Evolutionary conservation across 192 early-diverging fungal genomes (phyloP).

Genomic region (Lunasporangiospora selenospora): DNA sequence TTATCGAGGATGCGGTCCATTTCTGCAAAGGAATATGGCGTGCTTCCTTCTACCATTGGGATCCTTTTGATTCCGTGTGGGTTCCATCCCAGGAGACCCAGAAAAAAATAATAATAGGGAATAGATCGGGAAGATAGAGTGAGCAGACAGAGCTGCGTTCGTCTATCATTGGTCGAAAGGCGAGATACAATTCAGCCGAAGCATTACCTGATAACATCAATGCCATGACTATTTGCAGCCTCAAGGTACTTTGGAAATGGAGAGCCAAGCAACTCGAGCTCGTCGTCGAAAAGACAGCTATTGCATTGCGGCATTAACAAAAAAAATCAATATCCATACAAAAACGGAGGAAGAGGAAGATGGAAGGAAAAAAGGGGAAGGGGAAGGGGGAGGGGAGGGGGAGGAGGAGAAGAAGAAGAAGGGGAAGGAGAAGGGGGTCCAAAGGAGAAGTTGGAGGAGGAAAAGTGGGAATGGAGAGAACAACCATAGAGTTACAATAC

Average conservation of each 20-base stretch:
- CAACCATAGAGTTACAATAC: too few species aligned
- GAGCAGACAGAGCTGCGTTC: too few species aligned
- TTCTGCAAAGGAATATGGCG: slow-evolving; percentile 62
- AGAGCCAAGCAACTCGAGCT: slow-evolving; percentile 71
- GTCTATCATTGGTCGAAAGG: too few species aligned
- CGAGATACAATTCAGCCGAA: not conserved
- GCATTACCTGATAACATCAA: slow-evolving; percentile 62
- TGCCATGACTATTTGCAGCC: slow-evolving; percentile 55
- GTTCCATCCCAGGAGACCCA: not conserved
- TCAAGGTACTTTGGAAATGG: slow-evolving; percentile 65
- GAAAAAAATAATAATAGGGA: not conserved
- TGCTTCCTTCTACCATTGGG: slow-evolving; percentile 75
- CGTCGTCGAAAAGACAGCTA: slow-evolving; percentile 71
- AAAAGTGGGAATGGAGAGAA: too few species aligned
- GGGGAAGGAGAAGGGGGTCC: too few species aligned
- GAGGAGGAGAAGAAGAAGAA: too few species aligned
- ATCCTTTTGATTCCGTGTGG: slow-evolving; percentile 38
- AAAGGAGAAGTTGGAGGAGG: too few species aligned
- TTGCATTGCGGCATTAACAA: slow-evolving; percentile 11
- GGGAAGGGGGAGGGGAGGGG: slow-evolving; percentile 9
- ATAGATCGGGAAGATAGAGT: not conserved
- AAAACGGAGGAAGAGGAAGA: not conserved
- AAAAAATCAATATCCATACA: slow-evolving; percentile 3
- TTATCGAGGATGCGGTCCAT: slow-evolving; percentile 60
- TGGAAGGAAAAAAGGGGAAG: slow-evolving; percentile 21